Evolutionary conservation across 2,329 filamentous ascomycete species (phyloP).

Genomic region (Trichoderma breve): DNA sequence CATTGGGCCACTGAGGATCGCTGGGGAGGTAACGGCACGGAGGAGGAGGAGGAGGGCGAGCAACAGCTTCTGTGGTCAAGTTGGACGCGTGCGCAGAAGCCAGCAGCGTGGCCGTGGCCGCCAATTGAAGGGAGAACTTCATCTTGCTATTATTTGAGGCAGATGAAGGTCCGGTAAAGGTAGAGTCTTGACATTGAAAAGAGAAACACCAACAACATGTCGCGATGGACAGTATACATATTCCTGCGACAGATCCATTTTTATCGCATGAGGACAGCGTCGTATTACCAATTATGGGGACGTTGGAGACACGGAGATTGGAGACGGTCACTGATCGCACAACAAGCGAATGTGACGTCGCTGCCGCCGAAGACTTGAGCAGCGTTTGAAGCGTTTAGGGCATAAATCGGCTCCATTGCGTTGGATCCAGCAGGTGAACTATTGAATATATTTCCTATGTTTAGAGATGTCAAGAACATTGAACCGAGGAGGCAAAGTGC

Average conservation of each 20-base stretch:
- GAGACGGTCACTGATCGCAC: background rate
- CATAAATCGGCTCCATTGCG: background rate
- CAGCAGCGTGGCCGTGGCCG: background rate
- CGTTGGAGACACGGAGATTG: constrained; percentile 4
- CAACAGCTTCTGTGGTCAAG: background rate
- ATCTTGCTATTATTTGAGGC: background rate
- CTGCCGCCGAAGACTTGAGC: background rate
- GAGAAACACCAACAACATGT: background rate
- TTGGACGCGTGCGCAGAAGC: background rate
- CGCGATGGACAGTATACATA: constrained; percentile 5
- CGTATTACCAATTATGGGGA: constrained; percentile 1
- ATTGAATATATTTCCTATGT: background rate
- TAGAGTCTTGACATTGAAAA: background rate
- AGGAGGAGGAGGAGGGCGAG: background rate
- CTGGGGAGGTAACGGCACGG: background rate
- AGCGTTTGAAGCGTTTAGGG: background rate
- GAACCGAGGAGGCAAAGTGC: background rate
- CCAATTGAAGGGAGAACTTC: background rate
- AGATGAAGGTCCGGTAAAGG: background rate
- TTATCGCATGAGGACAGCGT: background rate
- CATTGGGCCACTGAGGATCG: background rate
- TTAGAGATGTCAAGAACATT: background rate
- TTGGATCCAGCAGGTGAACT: background rate
- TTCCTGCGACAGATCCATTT: background rate
- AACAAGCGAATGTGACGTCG: background rate